Base-by-base conservation (phyloP, 805 yeast genomes). In the Wickerhamomyces chaumierensis region DNA sequence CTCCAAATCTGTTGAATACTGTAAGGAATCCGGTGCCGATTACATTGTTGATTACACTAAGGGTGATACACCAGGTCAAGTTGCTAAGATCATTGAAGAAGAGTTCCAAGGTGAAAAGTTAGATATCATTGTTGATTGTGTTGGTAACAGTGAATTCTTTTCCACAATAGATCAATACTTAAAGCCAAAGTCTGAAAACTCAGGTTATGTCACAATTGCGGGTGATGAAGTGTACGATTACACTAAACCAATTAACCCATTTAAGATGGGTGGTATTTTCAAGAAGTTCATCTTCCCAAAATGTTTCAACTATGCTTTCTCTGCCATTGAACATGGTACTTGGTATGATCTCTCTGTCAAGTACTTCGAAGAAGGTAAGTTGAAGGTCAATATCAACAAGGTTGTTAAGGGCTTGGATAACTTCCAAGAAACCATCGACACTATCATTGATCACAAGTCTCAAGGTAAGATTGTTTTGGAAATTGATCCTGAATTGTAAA, bases 101-200 rank as follows among this genome's bases (percentile, higher is more conserved):
- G 43, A 54, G 18, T 31, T 16, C 18, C 17, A 31, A 16, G 57
- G 62, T 36, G 66, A 69, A 36, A 62, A 68, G 43, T 82, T 76
- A 48, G 85, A 81, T 50, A 52, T 71, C 11, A 72, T 82, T 34
- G 52, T 76, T 21, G 94, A 84, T 58, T 67, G 79, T 39, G 74
- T 72, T 37, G 88, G 94, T 31, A 73, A 71, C 39, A 53, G 53
- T 19, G 72, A 68, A 16, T 66, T 78, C 17, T 63, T 75, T 39
- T 53, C 62, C 3, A 54, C 65, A 12, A 61, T 72, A 39, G 49
- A 58, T 5, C 47, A 60, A 31, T 61, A 65, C 17, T 57, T 81
- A 44, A 70, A 72, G 46, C 66, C 71, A 29, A 61, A 61, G 36
- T 44, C 56, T 19, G 65, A 66, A 36, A 69, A 73, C 12, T 67